Evolutionary conservation across 192 early-diverging fungal genomes (phyloP).

Genomic region (Podila verticillata): DNA sequence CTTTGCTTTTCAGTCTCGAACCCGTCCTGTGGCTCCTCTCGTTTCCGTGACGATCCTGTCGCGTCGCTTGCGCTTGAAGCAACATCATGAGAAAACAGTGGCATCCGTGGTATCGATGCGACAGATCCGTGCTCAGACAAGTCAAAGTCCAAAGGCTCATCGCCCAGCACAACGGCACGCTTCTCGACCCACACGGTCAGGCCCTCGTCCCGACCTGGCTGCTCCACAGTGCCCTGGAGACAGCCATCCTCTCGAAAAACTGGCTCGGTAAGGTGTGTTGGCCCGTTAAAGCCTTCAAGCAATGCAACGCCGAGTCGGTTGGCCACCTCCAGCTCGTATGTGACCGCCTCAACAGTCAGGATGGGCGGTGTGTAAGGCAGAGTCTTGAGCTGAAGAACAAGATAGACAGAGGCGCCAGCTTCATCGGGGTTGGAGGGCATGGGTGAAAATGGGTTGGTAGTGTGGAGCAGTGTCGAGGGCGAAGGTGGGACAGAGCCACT

Average conservation of each 20-base stretch:
- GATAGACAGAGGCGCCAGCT: constrained; percentile 45
- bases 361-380: constrained; percentile 48
- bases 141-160: constrained; percentile 37
- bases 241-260: constrained; percentile 43
- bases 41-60: constrained; percentile 16
- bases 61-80: neutral
- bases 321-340: constrained; percentile 46
- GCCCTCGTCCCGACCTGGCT: constrained; percentile 29
- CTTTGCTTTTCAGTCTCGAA: constrained; percentile 7
- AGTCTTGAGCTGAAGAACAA: constrained; percentile 45
- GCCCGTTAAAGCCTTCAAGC: constrained; percentile 21
- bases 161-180: constrained; percentile 35
- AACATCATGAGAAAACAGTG: neutral
- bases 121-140: constrained; percentile 36
- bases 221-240: constrained; percentile 29
- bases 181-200: constrained; percentile 50
- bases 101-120: constrained; percentile 3
- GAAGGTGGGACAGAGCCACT: constrained; percentile 6
- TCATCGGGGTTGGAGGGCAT: constrained; percentile 43
- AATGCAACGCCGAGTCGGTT: constrained; percentile 37
- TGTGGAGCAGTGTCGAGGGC: constrained; percentile 9
- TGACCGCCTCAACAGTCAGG: constrained; percentile 43
- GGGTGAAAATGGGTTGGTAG: constrained; percentile 29
- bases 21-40: constrained; percentile 33
- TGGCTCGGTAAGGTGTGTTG: constrained; percentile 20